Evolutionary conservation across 2,329 filamentous ascomycete genomes (phyloP), one percentile per base, ranked within the genome.

Genomic region (Botrytis deweyae): DNA sequence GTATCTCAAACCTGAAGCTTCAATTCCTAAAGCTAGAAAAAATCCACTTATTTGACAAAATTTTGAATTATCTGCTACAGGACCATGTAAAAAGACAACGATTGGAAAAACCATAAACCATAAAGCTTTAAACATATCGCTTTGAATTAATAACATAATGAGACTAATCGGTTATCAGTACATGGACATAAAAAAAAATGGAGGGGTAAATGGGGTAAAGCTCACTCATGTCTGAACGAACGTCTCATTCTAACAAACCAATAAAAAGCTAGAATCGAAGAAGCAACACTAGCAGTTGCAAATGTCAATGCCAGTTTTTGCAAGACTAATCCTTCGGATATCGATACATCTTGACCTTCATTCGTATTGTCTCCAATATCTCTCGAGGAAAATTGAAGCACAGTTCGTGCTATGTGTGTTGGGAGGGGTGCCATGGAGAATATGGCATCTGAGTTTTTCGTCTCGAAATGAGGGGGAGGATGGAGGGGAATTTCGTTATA

Each of bases 211-310:
- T 64, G 42, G 59, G 33, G 52, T n/a, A 29, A 59, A n/a, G 68
- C 88, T 83, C 83, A 91, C 90, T 91, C 89, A 80, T 94, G 91
- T 64, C 92, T 88, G 81, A 94, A 95, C 76, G 87, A 90, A 79
- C 91, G 87, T 77, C 89, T 87, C 91, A 94, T 94, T 75, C 89
- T 87, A 73, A 88, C 84, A 79, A 95, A 94, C 90, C 91, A 94
- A 82, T 91, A 92, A 59, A 91, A 86, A 3, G 89, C 86, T 44
- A 88, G 79, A 10, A 89, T 78, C 0, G 87, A 87, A 18, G 88
- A 85, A 4, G 86, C 71, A 46, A 93, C 83, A 77, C 91, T 93
- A 76, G 90, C 77, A 0, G 86, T 82, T 14, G 86, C 78, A 73
- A 82, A 83, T 58, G 82, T 80, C 69, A 85, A 77, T 16, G 81